Evolutionary conservation across 208 protist species (phyloP), one percentile per base, ranked within the genome.

Genomic region (Plasmodiophora brassicae): DNA sequence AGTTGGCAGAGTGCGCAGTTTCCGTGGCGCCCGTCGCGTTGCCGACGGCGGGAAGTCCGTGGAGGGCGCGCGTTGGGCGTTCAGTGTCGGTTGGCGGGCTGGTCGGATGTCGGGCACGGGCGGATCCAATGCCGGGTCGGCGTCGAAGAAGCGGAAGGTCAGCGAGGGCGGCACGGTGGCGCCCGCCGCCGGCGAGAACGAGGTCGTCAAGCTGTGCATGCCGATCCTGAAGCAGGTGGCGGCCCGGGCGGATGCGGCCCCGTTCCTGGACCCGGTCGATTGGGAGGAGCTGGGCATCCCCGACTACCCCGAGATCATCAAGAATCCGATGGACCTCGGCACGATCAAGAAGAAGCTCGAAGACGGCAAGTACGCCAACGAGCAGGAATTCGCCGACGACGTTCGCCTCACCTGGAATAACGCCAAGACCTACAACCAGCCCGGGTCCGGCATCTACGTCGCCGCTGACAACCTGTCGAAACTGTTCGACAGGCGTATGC

Each of bases 311-410:
- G 65, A 88, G 8, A 88, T 95, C 28, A 92, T 95, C 65, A 95
- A 95, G 71, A 25, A 92, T 25, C 94, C 94, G 32, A 95, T 95
- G 94, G 94, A 95, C 89, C 41, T 95, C 0, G 35, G 86, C 1
- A 95, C 93, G 46, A 38, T 93, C 10, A 84, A 39, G 50, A 20
- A 57, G 0, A 89, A 91, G 35, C 44, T 91, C 14, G 43, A 14
- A 46, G 36, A 5, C 0, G 38, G 78, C 1, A 41, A 88, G 50
- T 91, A 91, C 43, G 43, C 25, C 50, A 46, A 32, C 0, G 87
- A 71, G 0, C 44, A 85, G 28, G 45, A 89, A 36, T 90, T 88
- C 86, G 46, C 36, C 25, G 53, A 39, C 32, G 89, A 90, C 44
- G 36, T 90, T 0, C 71, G 71, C 44, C 25, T 22, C 5, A 50